Evolutionary conservation across 23 red algal genomes (phyloP), one percentile per base, ranked within the genome.

Genomic region (Cyanidium caldarium): DNA sequence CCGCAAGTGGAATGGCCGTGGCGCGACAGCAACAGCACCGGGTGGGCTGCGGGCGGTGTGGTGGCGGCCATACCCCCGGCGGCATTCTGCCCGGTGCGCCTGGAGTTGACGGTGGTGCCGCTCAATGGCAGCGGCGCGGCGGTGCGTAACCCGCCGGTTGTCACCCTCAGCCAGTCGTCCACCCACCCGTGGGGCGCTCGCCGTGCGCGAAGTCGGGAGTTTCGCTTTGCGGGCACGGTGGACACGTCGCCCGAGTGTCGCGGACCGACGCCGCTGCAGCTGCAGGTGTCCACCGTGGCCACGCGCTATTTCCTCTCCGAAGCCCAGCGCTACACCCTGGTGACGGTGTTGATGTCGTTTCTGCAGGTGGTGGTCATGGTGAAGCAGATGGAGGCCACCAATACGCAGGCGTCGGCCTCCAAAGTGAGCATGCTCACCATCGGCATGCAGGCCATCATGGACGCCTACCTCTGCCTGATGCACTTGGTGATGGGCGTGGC

Each of bases 351-450:
- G 31, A 67, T 93, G 1, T 57, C 79, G 30, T 80, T 93, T 44
- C 44, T 77, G 1, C 87, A 93, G 68, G 76, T 93, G 40, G 70
- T 83, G 31, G 73, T 84, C 17, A 40, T 93, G 12, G 66, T 93
- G 57, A 68, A 72, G 29, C 87, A 93, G 75, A 93, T 93, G 87
- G 87, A 93, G 44, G 65, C 79, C 46, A 84, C 87, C 1, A 71
- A 72, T 43, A 93, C 80, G 0, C 87, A 81, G 56, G 87, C 87
- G 10, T 74, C 75, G 3, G 87, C 87, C 0, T 23, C 69, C 17
- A 74, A 80, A 25, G 80, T 93, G 23, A 80, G 74, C 34, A 51
- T 93, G 34, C 77, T 93, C 61, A 71, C 80, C 40, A 72, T 93
- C 2, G 87, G 87, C n/a, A 45, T 93, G 66, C 87, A 93, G 67